Conservation (phyloP, 2,329 filamentous ascomycete species). For the Alternaria gansuensis region DNA sequence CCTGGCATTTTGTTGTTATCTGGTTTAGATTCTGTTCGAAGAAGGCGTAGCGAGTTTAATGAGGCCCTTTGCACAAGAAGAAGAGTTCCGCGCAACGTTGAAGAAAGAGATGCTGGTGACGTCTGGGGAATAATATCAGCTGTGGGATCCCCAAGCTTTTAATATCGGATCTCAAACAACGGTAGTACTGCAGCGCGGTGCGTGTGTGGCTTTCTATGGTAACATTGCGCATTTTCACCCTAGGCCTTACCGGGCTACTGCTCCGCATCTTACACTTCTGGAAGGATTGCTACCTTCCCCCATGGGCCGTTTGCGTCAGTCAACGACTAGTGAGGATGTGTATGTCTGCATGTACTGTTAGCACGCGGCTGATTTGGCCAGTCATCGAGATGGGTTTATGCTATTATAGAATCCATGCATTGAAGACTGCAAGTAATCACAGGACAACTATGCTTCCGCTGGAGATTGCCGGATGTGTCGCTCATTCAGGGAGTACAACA, state of each 20-base stretch:
- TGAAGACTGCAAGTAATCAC: slow-evolving; percentile 13
- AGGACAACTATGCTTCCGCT: slow-evolving; percentile 17
- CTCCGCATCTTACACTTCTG: slow-evolving; percentile 48
- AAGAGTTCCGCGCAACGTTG: slow-evolving; percentile 33
- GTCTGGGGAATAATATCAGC: slow-evolving; percentile 30
- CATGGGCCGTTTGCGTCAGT: slow-evolving; percentile 27
- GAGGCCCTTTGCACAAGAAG: slow-evolving; percentile 31
- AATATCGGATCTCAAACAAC: slow-evolving; percentile 38
- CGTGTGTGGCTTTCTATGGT: slow-evolving; percentile 47
- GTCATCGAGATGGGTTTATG: slow-evolving; percentile 11
- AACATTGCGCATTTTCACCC: slow-evolving; percentile 42
- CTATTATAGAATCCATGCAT: slow-evolving; percentile 5
- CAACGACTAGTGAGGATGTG: slow-evolving; percentile 13
- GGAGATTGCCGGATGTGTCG: slow-evolving; percentile 26
- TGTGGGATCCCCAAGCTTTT: slow-evolving; percentile 40
- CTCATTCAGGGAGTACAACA: slow-evolving; percentile 40
- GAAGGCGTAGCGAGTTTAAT: slow-evolving; percentile 20
- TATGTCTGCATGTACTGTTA: slow-evolving; percentile 23
- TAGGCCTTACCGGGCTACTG: slow-evolving; percentile 37
- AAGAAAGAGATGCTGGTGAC: slow-evolving; percentile 37
- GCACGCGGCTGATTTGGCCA: slow-evolving; percentile 26
- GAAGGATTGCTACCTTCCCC: slow-evolving; percentile 38
- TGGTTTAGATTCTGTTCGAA: slow-evolving; percentile 20
- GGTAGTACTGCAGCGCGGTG: slow-evolving; percentile 46
- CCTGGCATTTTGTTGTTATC: slow-evolving; percentile 47